A percentile compares a stretch with the other conserved stretches of the same genome.
Conservation (phyloP, 2,329 filamentous ascomycete species). For the Kalmusia sp. region DNA sequence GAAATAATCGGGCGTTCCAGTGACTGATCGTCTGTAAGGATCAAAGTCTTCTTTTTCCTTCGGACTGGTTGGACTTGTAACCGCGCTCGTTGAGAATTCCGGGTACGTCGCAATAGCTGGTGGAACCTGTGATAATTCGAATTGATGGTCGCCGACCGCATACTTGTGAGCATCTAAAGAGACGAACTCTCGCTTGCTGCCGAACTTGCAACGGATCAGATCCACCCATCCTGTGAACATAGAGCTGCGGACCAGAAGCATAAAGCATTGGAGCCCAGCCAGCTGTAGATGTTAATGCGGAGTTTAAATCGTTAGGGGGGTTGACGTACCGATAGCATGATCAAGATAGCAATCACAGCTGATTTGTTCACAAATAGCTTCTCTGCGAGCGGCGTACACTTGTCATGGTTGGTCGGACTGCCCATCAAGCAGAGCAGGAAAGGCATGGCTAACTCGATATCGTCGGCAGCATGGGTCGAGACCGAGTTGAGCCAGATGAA, state of each 20-base stretch:
- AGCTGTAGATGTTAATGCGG: conserved; percentile 42
- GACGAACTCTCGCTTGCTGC: conserved; percentile 79
- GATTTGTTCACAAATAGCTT: conserved; percentile 74
- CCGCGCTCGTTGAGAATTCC: conserved; percentile 36
- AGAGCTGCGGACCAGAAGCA: conserved; percentile 82
- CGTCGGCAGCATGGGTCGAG: conserved; percentile 63
- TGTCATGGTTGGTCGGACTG: conserved; percentile 65
- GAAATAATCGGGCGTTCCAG: conserved; percentile 45
- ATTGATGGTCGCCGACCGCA: conserved; percentile 39
- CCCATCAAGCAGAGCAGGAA: conserved; percentile 78
- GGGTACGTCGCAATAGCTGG: conserved; percentile 23
- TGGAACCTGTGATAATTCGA: conserved; percentile 44
- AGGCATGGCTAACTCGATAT: conserved; percentile 61
- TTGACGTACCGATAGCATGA: conserved; percentile 76
- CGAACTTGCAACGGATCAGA: conserved; percentile 59
- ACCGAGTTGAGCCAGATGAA: conserved; percentile 82
- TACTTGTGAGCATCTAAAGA: conserved; percentile 73
- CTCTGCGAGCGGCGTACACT: conserved; percentile 69
- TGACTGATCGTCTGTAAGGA: conserved; percentile 26
- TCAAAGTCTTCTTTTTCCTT: conserved; percentile 25
- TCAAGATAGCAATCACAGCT: conserved; percentile 80
- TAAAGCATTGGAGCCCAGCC: conserved; percentile 83
- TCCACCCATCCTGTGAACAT: conserved; percentile 87
- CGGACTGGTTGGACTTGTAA: conserved; percentile 28
- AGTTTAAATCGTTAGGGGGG: neutral